Percentiles rank a stretch among this genome's conserved stretches.
phyloP scores from a whole-genome alignment of 176 grass and related monocot species.

The Aegilops sharonensis region DNA sequence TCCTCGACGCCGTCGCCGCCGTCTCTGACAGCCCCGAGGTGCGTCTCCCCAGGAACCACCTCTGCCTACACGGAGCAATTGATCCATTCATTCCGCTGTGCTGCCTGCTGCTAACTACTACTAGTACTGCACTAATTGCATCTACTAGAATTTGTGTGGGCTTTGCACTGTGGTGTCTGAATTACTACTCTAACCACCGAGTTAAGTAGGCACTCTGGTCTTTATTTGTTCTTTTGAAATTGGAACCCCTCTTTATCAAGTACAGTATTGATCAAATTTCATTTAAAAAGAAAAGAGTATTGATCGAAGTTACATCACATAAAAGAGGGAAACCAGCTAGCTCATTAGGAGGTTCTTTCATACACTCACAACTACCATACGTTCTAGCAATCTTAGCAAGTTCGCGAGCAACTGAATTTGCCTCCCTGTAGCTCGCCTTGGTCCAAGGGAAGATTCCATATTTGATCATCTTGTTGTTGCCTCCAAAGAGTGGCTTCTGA shows the following conservation, averaged over 20 bases:
- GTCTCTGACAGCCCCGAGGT: conserved; percentile 86
- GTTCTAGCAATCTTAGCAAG: not conserved
- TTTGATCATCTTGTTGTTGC: not conserved
- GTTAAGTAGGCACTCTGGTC: not conserved
- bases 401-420: not conserved
- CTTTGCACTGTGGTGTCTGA: not conserved
- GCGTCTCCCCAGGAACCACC: not conserved
- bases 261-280: too few relatives aligned
- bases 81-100: not conserved
- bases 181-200: not conserved
- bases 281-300: too few relatives aligned
- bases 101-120: too few relatives aligned
- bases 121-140: too few relatives aligned
- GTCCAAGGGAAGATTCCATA: not conserved
- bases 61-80: not conserved
- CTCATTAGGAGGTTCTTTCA: too few relatives aligned
- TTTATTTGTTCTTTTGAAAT: too few relatives aligned
- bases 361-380: too few relatives aligned
- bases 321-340: not conserved
- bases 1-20: conserved; percentile 66
- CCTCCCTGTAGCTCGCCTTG: not conserved
- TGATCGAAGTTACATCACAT: not conserved
- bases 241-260: too few relatives aligned
- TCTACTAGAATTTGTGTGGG: not conserved
- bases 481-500: not conserved